phyloP scores from a whole-genome alignment of 2,329 filamentous ascomycete species.

The Penicillium sclerotiorum region DNA sequence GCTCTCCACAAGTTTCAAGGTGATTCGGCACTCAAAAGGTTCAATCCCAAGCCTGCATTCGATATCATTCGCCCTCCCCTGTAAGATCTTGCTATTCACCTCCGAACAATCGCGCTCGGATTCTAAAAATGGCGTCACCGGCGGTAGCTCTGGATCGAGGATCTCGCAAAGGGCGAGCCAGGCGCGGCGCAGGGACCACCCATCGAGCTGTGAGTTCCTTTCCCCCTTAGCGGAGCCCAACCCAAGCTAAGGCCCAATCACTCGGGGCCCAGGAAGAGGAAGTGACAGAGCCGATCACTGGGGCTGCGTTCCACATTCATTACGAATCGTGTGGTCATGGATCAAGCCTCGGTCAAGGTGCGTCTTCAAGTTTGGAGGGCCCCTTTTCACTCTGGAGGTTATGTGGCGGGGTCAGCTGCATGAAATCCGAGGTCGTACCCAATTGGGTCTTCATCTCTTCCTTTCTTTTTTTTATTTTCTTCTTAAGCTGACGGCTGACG shows the following conservation, averaged over 20 bases:
- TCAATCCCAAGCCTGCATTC: no score
- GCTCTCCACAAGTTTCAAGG: not conserved
- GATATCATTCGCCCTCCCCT: no score
- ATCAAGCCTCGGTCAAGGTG: not conserved
- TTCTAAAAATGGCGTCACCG: constrained; percentile 12
- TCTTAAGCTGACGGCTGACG: not conserved
- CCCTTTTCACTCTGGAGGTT: constrained; percentile 23
- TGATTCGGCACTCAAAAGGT: no score
- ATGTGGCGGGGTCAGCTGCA: constrained; percentile 21
- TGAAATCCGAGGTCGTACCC: constrained; percentile 15
- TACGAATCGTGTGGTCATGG: constrained; percentile 4
- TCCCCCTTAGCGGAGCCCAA: constrained; percentile 15
- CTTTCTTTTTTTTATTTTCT: not conserved
- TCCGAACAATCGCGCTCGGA: constrained; percentile 5
- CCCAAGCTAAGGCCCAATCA: constrained; percentile 15
- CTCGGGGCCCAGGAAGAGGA: constrained; percentile 13
- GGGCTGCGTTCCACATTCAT: constrained; percentile 6
- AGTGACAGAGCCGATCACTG: constrained; percentile 18
- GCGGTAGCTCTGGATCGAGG: constrained; percentile 8
- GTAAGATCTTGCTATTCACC: no score
- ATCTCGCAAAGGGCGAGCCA: constrained; percentile 6
- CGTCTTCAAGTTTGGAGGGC: not conserved
- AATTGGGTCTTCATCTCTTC: constrained; percentile 8
- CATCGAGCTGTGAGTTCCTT: constrained; percentile 15
- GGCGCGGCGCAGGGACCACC: constrained; percentile 19